Evolutionary conservation across 345 rosid genomes (phyloP).

Genomic region (Schrenkiella parvula): DNA sequence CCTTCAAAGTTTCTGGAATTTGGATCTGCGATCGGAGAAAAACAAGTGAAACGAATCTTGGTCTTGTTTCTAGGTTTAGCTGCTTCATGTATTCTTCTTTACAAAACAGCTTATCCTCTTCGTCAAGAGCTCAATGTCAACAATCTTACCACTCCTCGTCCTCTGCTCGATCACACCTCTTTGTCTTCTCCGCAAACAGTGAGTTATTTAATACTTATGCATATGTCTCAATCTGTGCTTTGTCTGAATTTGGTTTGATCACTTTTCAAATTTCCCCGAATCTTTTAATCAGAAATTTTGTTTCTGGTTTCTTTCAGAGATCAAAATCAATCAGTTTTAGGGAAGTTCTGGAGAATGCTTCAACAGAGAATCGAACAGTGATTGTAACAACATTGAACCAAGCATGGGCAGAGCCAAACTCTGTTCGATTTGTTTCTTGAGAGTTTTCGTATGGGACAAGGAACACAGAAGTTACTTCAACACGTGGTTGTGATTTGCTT

Average conservation of each 20-base stretch:
- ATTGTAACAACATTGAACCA: conserved; percentile 57
- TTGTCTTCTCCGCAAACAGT: conserved; percentile 8
- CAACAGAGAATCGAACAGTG: conserved; percentile 45
- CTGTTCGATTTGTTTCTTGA: conserved; percentile 55
- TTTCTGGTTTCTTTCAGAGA: conserved; percentile 20
- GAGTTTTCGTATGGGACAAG: conserved; percentile 47
- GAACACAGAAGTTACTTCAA: conserved; percentile 40
- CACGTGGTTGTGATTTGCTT: conserved; percentile 51
- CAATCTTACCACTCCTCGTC: conserved; percentile 13
- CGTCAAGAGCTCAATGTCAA: conserved; percentile 2
- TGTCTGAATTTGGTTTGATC: not conserved
- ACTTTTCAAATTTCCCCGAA: not conserved
- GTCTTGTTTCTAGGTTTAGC: conserved; percentile 17
- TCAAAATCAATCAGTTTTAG: conserved; percentile 16
- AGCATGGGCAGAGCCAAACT: conserved; percentile 62
- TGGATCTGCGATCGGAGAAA: conserved; percentile 2
- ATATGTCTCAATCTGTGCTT: not conserved
- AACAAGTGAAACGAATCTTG: conserved; percentile 14
- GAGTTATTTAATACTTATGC: not conserved
- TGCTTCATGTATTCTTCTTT: conserved; percentile 26
- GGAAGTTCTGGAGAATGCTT: conserved; percentile 28
- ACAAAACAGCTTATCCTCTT: conserved; percentile 22
- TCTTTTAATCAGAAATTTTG: not conserved
- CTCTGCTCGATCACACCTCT: conserved; percentile 3
- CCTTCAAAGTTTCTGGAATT: not conserved